Conservation (phyloP, 257 asterid genomes). For the Fraxinus quadrangulata region DNA sequence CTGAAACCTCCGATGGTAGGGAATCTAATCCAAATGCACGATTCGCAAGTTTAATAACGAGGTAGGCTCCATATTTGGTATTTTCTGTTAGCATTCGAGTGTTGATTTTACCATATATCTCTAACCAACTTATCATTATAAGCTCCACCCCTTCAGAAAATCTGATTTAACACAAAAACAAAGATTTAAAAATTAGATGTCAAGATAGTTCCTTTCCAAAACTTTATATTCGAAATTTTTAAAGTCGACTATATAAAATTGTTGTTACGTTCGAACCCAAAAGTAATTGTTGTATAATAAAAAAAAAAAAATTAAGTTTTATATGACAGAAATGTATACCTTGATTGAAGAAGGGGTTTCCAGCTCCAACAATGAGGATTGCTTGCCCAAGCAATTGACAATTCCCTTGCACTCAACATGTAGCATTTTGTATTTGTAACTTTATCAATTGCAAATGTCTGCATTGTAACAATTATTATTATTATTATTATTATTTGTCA, state of each 20-base stretch:
- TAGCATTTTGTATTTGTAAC: conserved; percentile 33
- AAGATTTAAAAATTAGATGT: background rate
- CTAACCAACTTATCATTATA: conserved; percentile 58
- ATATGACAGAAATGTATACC: conserved; percentile 18
- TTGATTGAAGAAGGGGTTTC: conserved; percentile 39
- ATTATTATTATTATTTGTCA: background rate
- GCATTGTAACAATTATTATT: background rate
- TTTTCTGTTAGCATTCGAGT: conserved; percentile 48
- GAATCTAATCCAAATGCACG: conserved; percentile 67
- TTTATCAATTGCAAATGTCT: conserved; percentile 44
- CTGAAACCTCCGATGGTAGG: conserved; percentile 42
- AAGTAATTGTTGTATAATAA: background rate
- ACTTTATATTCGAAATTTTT: background rate
- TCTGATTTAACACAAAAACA: conserved; percentile 21
- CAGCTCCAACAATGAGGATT: conserved; percentile 44
- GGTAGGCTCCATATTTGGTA: conserved; percentile 64
- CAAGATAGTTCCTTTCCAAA: background rate
- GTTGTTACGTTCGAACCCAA: background rate
- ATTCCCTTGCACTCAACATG: conserved; percentile 44
- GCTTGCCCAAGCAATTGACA: conserved; percentile 37
- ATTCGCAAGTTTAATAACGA: conserved; percentile 43
- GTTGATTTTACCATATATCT: conserved; percentile 48
- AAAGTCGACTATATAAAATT: background rate
- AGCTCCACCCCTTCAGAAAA: conserved; percentile 43
- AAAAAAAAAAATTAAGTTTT: background rate